These are phyloP conservation scores for Malus hybrid DNA, from an alignment of 331 rosid species.

Conservation along the genomic window DNA sequence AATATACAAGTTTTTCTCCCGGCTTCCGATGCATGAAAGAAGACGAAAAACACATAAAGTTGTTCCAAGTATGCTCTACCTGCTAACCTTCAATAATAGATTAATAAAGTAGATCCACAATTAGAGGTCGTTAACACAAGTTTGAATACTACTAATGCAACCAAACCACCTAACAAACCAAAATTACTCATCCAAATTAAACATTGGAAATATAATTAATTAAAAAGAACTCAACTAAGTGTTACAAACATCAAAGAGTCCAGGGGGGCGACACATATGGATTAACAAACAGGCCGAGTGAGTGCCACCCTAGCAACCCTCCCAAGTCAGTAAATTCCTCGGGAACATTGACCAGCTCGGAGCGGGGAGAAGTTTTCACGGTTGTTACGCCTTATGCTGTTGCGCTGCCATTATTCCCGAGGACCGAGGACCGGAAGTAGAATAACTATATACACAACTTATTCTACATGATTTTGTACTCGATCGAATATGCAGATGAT, in stretches of 20 bases:
- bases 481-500: constrained; percentile 4
- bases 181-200: constrained; percentile 7
- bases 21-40: background rate
- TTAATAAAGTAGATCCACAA: background rate
- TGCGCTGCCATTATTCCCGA: constrained; percentile 27
- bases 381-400: background rate
- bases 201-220: background rate
- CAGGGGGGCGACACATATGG: background rate
- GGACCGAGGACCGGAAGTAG: constrained; percentile 15
- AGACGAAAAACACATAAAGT: background rate
- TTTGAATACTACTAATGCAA: constrained; percentile 6
- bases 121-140: background rate
- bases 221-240: background rate
- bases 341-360: background rate
- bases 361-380: background rate
- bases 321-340: background rate
- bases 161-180: background rate
- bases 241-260: constrained; percentile 18
- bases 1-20: no score
- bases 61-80: background rate
- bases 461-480: constrained; percentile 24
- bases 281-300: constrained; percentile 4
- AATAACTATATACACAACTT: constrained; percentile 40
- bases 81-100: background rate
- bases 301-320: constrained; percentile 7